Conservation (phyloP, 768 basidiomycete species). For the Sporobolomyces pararoseus region DNA sequence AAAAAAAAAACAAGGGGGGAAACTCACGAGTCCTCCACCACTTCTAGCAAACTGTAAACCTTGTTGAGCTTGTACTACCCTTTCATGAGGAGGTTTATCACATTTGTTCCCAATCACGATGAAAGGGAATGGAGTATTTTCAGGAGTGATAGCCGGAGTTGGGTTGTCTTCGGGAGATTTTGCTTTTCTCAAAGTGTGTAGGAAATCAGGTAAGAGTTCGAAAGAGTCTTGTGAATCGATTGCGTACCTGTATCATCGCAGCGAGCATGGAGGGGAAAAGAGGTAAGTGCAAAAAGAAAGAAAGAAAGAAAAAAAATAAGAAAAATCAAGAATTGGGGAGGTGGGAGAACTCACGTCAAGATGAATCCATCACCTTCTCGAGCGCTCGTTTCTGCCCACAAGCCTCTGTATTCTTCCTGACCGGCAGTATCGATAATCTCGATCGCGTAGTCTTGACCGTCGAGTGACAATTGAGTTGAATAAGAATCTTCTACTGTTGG, state of each 20-base stretch:
- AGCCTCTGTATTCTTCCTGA: conserved; percentile 36
- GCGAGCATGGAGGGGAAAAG: neutral
- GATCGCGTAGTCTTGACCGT: conserved; percentile 30
- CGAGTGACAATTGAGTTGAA: conserved; percentile 10
- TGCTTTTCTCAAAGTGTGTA: conserved; percentile 35
- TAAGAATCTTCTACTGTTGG: conserved; percentile 37
- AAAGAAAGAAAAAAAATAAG: no score
- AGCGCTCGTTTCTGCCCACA: conserved; percentile 21
- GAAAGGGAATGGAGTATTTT: conserved; percentile 40
- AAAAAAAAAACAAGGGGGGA: neutral
- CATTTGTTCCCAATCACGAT: conserved; percentile 36
- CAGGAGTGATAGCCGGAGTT: conserved; percentile 12
- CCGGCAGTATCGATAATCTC: conserved; percentile 33
- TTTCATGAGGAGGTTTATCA: conserved; percentile 5
- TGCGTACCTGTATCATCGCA: conserved; percentile 10
- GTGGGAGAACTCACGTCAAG: conserved; percentile 15
- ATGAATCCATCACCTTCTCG: conserved; percentile 37
- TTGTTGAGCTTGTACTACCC: conserved; percentile 14
- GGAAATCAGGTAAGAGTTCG: conserved; percentile 30
- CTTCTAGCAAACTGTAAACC: conserved; percentile 12
- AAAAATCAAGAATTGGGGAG: no score
- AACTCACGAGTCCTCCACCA: conserved; percentile 29
- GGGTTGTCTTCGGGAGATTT: conserved; percentile 22
- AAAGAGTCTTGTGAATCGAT: conserved; percentile 31
- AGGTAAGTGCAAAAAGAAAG: neutral